Percentiles rank a stretch among this genome's conserved stretches.
Evolutionary conservation across 768 basidiomycete species (phyloP).

Genomic region (Lentinula sp.): DNA sequence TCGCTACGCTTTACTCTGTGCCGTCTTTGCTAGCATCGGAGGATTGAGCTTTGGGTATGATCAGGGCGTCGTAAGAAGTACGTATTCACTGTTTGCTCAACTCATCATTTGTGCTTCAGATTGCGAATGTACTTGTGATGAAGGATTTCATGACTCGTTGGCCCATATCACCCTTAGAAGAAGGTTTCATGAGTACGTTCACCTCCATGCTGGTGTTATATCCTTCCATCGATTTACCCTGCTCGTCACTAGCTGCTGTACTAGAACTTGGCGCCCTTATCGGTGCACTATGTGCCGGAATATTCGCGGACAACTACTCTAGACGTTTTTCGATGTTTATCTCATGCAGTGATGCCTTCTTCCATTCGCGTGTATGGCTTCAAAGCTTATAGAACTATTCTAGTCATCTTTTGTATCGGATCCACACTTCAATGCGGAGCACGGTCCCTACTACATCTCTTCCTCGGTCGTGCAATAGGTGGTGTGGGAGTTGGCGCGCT

Average conservation of each 20-base stretch:
- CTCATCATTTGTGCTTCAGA: slow-evolving; percentile 23
- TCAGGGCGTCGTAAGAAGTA: slow-evolving; percentile 18
- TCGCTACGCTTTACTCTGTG: slow-evolving; percentile 59
- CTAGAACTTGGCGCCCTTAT: slow-evolving; percentile 75
- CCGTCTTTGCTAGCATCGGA: slow-evolving; percentile 71
- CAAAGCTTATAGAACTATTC: not conserved
- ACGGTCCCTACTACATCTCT: slow-evolving; percentile 46
- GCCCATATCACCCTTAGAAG: slow-evolving; percentile 68
- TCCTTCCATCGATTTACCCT: not conserved
- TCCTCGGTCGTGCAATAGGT: slow-evolving; percentile 68
- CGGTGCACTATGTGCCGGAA: slow-evolving; percentile 64
- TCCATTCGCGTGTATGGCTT: not conserved
- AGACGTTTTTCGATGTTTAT: slow-evolving; percentile 60
- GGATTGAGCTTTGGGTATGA: slow-evolving; percentile 8
- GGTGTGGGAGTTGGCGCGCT: slow-evolving; percentile 78
- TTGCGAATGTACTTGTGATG: slow-evolving; percentile 85
- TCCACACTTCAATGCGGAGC: slow-evolving; percentile 66
- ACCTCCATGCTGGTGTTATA: not conserved
- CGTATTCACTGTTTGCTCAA: not conserved
- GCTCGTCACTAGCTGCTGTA: slow-evolving; percentile 49
- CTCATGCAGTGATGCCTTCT: slow-evolving; percentile 52
- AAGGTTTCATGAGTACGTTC: slow-evolving; percentile 69
- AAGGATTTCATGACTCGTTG: slow-evolving; percentile 61
- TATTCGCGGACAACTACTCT: slow-evolving; percentile 64
- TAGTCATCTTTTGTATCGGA: slow-evolving; percentile 69